A percentile compares a stretch with the other conserved stretches of the same genome.
Evolutionary conservation across 2,329 filamentous ascomycete genomes (phyloP).

Genomic region (Pseudocercospora musae): DNA sequence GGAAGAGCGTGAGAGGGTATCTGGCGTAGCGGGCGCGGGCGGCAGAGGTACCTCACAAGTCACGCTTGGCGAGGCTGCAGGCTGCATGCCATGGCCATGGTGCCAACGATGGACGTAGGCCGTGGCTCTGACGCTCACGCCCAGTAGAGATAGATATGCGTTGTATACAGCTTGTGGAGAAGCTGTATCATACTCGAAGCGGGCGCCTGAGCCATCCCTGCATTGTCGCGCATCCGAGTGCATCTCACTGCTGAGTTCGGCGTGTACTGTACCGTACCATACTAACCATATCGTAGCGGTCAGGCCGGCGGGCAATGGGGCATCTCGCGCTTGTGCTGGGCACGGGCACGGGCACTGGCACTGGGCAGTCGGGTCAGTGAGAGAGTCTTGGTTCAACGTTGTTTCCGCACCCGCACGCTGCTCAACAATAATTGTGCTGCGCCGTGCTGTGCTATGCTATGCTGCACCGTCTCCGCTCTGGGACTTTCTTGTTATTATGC

Average conservation of each 20-base stretch:
- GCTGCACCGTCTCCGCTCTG: neutral
- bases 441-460: no score
- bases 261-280: neutral
- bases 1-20: no score
- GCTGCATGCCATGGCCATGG: slow-evolving; percentile 5
- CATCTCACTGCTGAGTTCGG: no score
- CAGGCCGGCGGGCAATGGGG: neutral
- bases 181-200: neutral
- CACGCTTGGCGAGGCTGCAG: slow-evolving; percentile 13
- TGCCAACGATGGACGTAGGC: slow-evolving; percentile 21
- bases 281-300: no score
- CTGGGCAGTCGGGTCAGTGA: neutral
- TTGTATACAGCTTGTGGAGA: slow-evolving; percentile 14
- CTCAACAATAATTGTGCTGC: neutral
- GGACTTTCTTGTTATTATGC: neutral
- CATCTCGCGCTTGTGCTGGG: no score
- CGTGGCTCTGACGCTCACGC: slow-evolving; percentile 5
- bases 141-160: no score
- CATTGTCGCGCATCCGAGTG: neutral
- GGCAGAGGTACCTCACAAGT: slow-evolving; percentile 10
- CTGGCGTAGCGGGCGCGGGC: neutral
- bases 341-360: neutral
- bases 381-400: neutral
- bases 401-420: slow-evolving; percentile 2
- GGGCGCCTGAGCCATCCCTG: slow-evolving; percentile 1